A percentile compares a stretch with the other conserved stretches of the same genome.
Evolutionary conservation across 139 green algal genomes (phyloP).

Genomic region (Chlamydomonas asymmetrica): DNA sequence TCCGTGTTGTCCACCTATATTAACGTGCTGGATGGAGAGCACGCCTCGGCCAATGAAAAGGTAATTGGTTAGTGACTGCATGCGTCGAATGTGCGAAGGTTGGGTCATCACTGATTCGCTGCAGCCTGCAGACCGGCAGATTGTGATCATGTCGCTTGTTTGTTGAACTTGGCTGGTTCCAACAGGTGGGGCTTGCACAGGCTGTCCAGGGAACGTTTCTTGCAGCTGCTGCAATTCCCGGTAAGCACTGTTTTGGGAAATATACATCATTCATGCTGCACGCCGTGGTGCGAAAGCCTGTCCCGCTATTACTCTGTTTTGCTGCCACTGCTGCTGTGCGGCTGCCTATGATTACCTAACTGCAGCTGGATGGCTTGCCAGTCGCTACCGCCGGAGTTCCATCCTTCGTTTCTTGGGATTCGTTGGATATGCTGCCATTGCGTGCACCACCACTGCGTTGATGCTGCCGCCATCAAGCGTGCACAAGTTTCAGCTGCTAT

Average conservation of each 20-base stretch:
- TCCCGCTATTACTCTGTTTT: no score
- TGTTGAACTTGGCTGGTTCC: no score
- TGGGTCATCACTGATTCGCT: no score
- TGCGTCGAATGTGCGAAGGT: no score
- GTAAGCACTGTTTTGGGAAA: no score
- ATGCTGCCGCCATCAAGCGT: neutral
- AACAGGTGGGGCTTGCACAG: conserved; percentile 28
- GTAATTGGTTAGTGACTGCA: no score
- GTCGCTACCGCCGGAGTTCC: conserved; percentile 19
- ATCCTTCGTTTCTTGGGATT: conserved; percentile 29
- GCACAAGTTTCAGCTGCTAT: conserved; percentile 41
- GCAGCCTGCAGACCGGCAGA: neutral
- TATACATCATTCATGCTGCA: no score
- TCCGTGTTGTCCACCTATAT: conserved; percentile 41
- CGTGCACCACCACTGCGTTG: conserved; percentile 19
- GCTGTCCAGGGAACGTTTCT: conserved; percentile 39
- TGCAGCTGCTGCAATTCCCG: conserved; percentile 26
- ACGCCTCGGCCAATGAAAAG: conserved; percentile 31
- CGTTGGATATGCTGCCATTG: conserved; percentile 26
- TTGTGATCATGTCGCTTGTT: no score
- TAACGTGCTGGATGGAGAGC: conserved; percentile 17
- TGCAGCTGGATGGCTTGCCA: conserved; percentile 26
- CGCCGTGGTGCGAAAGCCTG: no score
- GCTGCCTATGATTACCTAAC: neutral
- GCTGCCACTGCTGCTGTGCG: neutral